Conservation (phyloP, 805 yeast species). For the Lipomyces spencermartinsiae region DNA sequence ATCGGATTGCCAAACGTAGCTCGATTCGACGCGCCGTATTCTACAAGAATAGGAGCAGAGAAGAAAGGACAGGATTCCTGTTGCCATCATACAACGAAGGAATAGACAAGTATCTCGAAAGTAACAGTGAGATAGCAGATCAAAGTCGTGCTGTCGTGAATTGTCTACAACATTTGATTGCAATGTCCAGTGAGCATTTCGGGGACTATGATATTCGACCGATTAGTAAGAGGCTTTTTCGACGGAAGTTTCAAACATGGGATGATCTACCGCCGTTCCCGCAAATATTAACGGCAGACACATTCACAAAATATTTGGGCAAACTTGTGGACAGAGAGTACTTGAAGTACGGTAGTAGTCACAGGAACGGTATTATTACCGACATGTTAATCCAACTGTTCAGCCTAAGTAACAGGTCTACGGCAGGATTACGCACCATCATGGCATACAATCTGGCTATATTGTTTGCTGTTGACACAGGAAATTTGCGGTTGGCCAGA, state of each 20-base stretch:
- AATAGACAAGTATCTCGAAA: neutral
- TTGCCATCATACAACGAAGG: neutral
- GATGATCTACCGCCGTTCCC: constrained; percentile 12
- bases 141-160: neutral
- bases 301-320: constrained; percentile 15
- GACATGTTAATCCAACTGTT: constrained; percentile 11
- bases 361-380: constrained; percentile 12
- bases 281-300: constrained; percentile 1
- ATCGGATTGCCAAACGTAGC: neutral
- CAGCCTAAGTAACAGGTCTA: neutral
- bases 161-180: constrained; percentile 1
- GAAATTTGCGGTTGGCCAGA: constrained; percentile 9
- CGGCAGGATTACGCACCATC: neutral
- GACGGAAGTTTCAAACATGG: constrained; percentile 6
- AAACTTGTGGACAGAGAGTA: constrained; percentile 14
- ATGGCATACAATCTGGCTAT: constrained; percentile 26
- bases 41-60: neutral
- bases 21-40: neutral
- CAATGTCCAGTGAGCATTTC: neutral
- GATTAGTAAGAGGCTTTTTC: neutral
- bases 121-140: neutral
- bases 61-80: neutral
- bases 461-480: constrained; percentile 3
- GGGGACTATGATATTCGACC: neutral
- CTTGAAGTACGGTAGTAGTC: constrained; percentile 4